phyloP scores from a whole-genome alignment of 2,329 filamentous ascomycete species.

The Pseudogymnoascus sp. region DNA sequence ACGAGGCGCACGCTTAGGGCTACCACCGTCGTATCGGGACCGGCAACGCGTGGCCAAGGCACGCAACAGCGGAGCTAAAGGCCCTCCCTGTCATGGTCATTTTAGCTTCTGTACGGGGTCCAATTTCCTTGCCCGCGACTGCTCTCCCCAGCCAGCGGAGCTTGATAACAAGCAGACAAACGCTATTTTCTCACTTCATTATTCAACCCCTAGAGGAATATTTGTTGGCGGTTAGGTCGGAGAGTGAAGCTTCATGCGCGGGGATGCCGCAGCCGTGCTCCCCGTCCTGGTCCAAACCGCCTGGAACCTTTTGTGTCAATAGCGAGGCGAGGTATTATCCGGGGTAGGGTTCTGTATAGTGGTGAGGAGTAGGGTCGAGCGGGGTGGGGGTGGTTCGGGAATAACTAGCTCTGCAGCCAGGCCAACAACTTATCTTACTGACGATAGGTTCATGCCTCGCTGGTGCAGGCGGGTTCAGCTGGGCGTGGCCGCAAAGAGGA shows the following conservation, averaged over 20 bases:
- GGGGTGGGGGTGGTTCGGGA: background rate
- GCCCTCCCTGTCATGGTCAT: background rate
- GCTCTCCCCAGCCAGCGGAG: background rate
- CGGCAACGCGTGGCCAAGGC: background rate
- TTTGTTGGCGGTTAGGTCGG: background rate
- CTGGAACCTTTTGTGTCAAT: background rate
- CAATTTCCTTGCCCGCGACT: background rate
- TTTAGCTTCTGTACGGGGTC: background rate
- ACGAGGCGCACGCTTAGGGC: slow-evolving; percentile 6
- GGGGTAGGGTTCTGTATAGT: background rate
- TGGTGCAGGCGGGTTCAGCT: background rate
- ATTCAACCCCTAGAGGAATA: background rate
- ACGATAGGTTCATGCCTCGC: background rate
- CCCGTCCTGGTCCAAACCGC: background rate
- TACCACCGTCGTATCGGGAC: background rate
- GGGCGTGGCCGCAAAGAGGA: background rate
- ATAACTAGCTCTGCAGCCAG: background rate
- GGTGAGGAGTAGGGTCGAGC: background rate
- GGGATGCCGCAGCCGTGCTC: background rate
- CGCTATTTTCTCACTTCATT: background rate
- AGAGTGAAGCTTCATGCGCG: background rate
- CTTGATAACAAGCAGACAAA: background rate
- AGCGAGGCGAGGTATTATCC: background rate
- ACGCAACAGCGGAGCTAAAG: background rate
- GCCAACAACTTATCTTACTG: background rate